Conservation (phyloP, 371 early-diverging fungal species). For the Haplosporangium sp. region DNA sequence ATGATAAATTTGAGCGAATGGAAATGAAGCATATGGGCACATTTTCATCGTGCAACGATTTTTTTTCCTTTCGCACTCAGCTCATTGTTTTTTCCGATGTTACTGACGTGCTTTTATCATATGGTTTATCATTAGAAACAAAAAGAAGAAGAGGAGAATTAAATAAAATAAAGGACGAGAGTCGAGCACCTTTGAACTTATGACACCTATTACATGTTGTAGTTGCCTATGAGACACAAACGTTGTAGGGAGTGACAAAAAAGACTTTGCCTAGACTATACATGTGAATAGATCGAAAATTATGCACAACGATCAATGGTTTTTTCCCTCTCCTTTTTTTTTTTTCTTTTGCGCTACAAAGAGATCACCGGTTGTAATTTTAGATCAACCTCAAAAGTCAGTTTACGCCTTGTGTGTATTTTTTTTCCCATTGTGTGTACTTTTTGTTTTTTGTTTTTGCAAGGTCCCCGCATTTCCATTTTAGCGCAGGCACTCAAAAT, state of each 20-base stretch:
- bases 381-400: not conserved
- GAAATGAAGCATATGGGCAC: not conserved
- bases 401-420: not conserved
- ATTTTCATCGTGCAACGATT: not conserved
- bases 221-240: too few relatives aligned
- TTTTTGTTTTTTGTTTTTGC: not conserved
- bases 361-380: not conserved
- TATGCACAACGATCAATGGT: not conserved
- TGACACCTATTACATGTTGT: too few relatives aligned
- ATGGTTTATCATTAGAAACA: too few relatives aligned
- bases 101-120: too few relatives aligned
- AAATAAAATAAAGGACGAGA: too few relatives aligned
- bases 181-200: too few relatives aligned
- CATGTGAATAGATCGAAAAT: conserved; percentile 8
- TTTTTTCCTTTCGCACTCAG: not conserved
- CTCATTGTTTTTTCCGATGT: not conserved
- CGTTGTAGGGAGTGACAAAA: too few relatives aligned
- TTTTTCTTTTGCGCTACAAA: not conserved
- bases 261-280: not conserved
- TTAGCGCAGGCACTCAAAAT: not conserved
- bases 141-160: too few relatives aligned
- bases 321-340: not conserved
- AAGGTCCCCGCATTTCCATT: conserved; percentile 21
- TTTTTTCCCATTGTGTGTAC: not conserved
- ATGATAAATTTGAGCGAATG: conserved; percentile 1